Percentiles rank a stretch among this genome's conserved stretches.
phyloP scores from a whole-genome alignment of 305 asterid genomes.

The Withania somnifera region DNA sequence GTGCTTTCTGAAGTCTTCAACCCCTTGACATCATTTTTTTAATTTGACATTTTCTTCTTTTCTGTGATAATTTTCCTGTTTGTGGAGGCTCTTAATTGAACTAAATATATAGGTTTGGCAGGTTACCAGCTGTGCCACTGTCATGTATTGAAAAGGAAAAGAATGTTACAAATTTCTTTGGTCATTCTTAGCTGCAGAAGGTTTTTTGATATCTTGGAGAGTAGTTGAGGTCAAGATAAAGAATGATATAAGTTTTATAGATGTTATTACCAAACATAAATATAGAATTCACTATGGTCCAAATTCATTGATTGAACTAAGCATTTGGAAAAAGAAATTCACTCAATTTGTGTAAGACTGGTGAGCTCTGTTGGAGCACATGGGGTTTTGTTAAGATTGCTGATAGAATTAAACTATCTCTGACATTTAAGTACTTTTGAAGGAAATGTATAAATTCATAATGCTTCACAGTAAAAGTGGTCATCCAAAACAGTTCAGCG shows the following conservation, averaged over 20 bases:
- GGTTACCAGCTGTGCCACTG: background rate
- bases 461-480: background rate
- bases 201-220: background rate
- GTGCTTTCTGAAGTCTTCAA: background rate
- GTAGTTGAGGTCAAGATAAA: background rate
- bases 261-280: background rate
- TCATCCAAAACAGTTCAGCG: background rate
- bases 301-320: background rate
- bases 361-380: background rate
- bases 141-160: background rate
- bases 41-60: background rate
- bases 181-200: background rate
- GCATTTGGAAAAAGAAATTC: background rate
- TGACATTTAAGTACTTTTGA: background rate
- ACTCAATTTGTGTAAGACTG: background rate
- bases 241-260: background rate
- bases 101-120: background rate
- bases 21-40: background rate
- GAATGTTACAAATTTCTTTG: background rate
- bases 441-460: background rate
- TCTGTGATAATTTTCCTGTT: background rate
- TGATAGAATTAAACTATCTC: background rate
- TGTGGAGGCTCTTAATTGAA: background rate
- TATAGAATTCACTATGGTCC: background rate
- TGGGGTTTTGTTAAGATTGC: background rate